Base-by-base conservation (phyloP, 192 early-diverging fungal genomes). In the Spinellus fusiger region DNA sequence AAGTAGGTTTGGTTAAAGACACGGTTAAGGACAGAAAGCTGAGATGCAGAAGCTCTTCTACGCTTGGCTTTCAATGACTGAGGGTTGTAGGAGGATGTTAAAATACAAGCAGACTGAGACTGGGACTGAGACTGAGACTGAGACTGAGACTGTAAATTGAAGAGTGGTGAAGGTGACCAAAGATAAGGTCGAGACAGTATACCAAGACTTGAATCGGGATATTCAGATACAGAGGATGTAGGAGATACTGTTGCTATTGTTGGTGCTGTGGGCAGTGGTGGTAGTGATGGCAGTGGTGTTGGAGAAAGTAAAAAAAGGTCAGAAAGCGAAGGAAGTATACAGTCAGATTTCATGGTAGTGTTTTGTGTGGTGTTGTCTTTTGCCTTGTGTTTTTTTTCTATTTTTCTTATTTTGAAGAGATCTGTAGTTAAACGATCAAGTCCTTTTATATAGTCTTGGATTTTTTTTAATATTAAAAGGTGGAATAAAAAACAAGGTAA, bases 1-100 rank as follows among this genome's bases (percentile, higher is more conserved):
- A 89, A 87, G 38, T 77, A 81, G 15, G 86, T 90, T 38, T 81
- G 73, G 49, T 70, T 71, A 64, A 89, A 86, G 51, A 89, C 77
- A 20, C 76, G 55, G 51, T 75, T 75, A 28, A 87, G 50, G 0
- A 85, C 84, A 7, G 77, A 56, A 34, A 80, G 59, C 73, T 87
- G 86, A 37, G 76, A 77, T 1, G 84, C 79, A 12, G 82, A 78
- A n/a, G 83, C 69, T 51, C 69, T 46, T 18, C 65, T 71, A 56
- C 69, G 63, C 40, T 71, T 71, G 23, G 69, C 69, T 29, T 71
- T 71, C 9, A 71, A 27, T 0, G 49, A 50, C 7, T 26, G 65
- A 10, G 59, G 26, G 46, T 52, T 33, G 22, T 29, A 56, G n/a
- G 15, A 12, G 28, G 28, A 31, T 48, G 22, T 47, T 44, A 28